Percentiles rank a stretch among this genome's conserved stretches.
These are phyloP conservation scores for Aspergillus sp. DNA, from an alignment of 2,329 filamentous ascomycete genomes.

Conservation along the genomic window DNA sequence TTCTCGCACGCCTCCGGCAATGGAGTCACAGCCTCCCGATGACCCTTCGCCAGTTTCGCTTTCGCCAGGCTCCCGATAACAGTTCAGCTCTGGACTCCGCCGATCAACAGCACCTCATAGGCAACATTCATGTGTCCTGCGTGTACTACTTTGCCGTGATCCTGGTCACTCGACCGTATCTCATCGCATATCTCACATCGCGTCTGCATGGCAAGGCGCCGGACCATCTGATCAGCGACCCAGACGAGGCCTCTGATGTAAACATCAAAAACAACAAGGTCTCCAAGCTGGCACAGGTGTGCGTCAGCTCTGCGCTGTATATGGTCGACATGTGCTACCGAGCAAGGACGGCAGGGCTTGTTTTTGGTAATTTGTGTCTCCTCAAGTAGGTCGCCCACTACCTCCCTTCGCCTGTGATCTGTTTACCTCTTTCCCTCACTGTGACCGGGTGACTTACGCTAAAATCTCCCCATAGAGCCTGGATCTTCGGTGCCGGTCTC, in stretches of 20 bases:
- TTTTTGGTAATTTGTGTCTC: constrained; percentile 8
- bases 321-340: constrained; percentile 9
- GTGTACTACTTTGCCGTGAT: constrained; percentile 57
- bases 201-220: constrained; percentile 17
- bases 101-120: neutral
- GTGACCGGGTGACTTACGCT: no score
- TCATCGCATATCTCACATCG: constrained; percentile 48
- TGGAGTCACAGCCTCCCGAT: neutral
- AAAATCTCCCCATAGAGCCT: constrained; percentile 1
- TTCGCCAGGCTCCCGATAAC: neutral
- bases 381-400: constrained; percentile 9
- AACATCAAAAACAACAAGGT: constrained; percentile 1
- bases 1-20: neutral
- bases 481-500: constrained; percentile 7
- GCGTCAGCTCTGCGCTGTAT: constrained; percentile 2
- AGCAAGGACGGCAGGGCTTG: neutral
- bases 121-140: constrained; percentile 49
- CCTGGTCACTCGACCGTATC: constrained; percentile 51
- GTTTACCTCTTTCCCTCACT: neutral
- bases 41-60: neutral
- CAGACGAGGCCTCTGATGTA: neutral
- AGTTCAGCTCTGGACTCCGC: neutral
- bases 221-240: constrained; percentile 8
- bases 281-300: constrained; percentile 2
- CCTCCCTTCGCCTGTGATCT: no score